A percentile compares a stretch with the other conserved stretches of the same genome.
Evolutionary conservation across 495 filamentous ascomycete species (phyloP).

Genomic region (Articulospora tetracladia): DNA sequence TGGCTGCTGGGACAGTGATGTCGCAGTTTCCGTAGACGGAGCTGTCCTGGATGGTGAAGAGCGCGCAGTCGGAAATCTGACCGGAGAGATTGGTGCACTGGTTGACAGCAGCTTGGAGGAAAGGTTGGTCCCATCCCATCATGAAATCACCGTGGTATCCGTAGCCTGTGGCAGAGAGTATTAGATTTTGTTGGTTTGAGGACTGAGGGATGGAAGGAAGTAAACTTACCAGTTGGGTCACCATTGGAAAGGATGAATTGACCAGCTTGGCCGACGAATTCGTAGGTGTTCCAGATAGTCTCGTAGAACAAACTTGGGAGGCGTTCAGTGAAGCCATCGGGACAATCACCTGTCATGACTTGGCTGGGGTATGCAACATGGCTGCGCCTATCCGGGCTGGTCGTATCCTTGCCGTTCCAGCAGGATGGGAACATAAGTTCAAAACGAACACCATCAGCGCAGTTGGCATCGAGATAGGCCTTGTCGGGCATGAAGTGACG

Average conservation of each 20-base stretch:
- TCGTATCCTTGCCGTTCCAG: slow-evolving; percentile 63
- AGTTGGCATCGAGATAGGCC: slow-evolving; percentile 69
- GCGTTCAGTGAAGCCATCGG: slow-evolving; percentile 63
- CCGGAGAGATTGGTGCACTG: slow-evolving; percentile 52
- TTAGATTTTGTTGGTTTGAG: neutral
- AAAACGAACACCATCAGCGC: slow-evolving; percentile 65
- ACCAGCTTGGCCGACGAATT: slow-evolving; percentile 62
- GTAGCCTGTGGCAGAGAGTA: slow-evolving; percentile 16
- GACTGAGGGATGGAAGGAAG: slow-evolving; percentile 1
- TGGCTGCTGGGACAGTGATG: slow-evolving; percentile 31
- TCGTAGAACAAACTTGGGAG: slow-evolving; percentile 79
- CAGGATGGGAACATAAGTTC: slow-evolving; percentile 72
- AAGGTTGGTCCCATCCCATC: slow-evolving; percentile 68
- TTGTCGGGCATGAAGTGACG: slow-evolving; percentile 82
- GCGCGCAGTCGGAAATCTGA: slow-evolving; percentile 46
- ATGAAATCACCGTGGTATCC: slow-evolving; percentile 69
- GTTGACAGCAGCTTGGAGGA: slow-evolving; percentile 62
- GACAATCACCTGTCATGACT: slow-evolving; percentile 76
- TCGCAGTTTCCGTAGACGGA: slow-evolving; percentile 40
- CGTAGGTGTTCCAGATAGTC: slow-evolving; percentile 77
- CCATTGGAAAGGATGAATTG: slow-evolving; percentile 80
- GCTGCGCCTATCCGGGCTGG: slow-evolving; percentile 36
- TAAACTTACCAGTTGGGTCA: slow-evolving; percentile 59
- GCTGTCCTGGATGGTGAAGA: slow-evolving; percentile 53
- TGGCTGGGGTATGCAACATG: slow-evolving; percentile 70